Conservation (phyloP, 2,329 filamentous ascomycete species). For the Gnomoniopsis smithogilvyi region DNA sequence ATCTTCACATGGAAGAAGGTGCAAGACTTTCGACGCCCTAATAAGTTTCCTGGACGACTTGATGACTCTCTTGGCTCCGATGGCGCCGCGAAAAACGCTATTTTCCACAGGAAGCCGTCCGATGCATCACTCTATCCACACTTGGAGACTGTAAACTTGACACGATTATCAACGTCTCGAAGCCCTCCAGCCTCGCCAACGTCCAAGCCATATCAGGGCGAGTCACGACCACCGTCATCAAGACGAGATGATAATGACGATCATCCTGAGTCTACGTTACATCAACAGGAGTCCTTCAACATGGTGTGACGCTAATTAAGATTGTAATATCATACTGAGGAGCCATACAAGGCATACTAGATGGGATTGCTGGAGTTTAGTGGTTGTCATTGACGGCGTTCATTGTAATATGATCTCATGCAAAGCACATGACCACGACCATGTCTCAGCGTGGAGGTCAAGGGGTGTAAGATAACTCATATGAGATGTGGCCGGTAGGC, state of each 20-base stretch:
- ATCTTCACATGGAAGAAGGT: constrained; percentile 29
- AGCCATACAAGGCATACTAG: too few relatives aligned
- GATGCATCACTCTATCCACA: background rate
- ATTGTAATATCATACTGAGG: too few relatives aligned
- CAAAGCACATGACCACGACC: too few relatives aligned
- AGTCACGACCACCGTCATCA: background rate
- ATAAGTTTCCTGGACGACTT: background rate
- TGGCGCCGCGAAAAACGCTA: background rate
- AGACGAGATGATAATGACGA: too few relatives aligned
- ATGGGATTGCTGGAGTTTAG: too few relatives aligned
- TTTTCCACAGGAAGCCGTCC: background rate
- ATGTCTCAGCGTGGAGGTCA: too few relatives aligned
- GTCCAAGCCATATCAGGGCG: background rate
- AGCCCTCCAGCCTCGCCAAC: background rate
- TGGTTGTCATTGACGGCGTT: background rate
- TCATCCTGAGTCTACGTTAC: too few relatives aligned
- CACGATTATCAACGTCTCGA: background rate
- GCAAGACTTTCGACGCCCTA: background rate
- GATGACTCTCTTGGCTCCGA: background rate
- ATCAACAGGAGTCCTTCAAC: too few relatives aligned
- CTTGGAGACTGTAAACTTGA: background rate
- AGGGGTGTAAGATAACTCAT: too few relatives aligned
- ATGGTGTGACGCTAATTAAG: too few relatives aligned
- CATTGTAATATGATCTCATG: too few relatives aligned
- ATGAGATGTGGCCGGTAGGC: too few relatives aligned